Conservation (phyloP, 345 rosid species). For the Bretschneidera sinensis region DNA sequence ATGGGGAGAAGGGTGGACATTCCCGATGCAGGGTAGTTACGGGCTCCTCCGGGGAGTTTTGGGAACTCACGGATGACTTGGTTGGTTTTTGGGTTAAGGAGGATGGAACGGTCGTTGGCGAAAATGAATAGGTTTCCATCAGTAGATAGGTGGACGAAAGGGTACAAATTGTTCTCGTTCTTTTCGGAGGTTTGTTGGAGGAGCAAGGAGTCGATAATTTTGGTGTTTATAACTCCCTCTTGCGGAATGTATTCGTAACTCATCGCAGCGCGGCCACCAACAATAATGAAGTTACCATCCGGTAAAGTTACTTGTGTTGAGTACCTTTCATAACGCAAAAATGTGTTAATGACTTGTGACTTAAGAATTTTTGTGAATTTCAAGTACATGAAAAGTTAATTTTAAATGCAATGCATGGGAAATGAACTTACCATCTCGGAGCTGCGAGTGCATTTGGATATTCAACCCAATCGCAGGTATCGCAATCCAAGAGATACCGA, state of each 20-base stretch:
- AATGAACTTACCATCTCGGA: too few relatives aligned
- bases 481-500: conserved; percentile 41
- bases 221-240: neutral
- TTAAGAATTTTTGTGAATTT: too few relatives aligned
- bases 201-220: neutral
- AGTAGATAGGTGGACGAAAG: conserved; percentile 42
- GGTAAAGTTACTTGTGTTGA: conserved; percentile 68
- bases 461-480: too few relatives aligned
- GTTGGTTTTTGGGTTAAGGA: conserved; percentile 36
- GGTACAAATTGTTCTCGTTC: conserved; percentile 26
- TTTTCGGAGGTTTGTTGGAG: conserved; percentile 18
- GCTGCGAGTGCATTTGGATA: too few relatives aligned
- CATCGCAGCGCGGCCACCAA: conserved; percentile 70
- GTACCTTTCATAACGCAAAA: conserved; percentile 52
- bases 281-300: too few relatives aligned
- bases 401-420: too few relatives aligned
- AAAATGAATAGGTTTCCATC: conserved; percentile 79
- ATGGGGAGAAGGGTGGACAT: neutral
- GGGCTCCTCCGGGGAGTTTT: neutral
- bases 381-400: too few relatives aligned
- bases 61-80: neutral
- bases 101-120: conserved; percentile 68
- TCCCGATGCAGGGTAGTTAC: neutral
- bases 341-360: too few relatives aligned
- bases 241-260: conserved; percentile 46